Base-by-base conservation (phyloP, 192 early-diverging fungal species). In the Entophlyctis luteolus region DNA sequence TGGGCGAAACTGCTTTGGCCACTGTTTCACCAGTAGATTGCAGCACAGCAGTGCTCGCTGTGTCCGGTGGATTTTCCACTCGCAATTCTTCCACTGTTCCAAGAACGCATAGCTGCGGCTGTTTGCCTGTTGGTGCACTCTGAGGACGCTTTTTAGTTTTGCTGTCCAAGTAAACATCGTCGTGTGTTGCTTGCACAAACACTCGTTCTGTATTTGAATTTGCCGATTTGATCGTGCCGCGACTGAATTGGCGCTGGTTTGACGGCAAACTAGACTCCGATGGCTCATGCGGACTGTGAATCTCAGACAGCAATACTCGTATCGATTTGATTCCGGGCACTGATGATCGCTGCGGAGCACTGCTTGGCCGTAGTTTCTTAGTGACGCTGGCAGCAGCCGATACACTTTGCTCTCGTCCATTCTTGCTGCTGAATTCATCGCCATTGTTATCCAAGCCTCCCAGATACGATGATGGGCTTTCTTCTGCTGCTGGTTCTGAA, bases 311-410 rank as follows among this genome's bases (percentile, higher is more conserved):
- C 16, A 66, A 52, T 12, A 66, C 63, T 33, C 55, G 63, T 18
- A 66, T 66, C 4, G 39, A 47, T 54, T 66, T 66, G 48, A 66
- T 66, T 14, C 63, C 63, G 33, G n/a, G 48, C 4, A 31, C 37
- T 22, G 48, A n/a, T 3, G 32, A 23, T 14, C 60, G 60, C 5
- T 45, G 34, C 6, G 60, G 50, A 49, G 60, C 63, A 34, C 63
- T 66, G 3, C 14, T 23, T 10, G 63, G 63, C 2, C 63, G 48
- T 6, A 34, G 16, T 16, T 37, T 37, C 25, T 59, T 55, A n/a
- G 42, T n/a, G 42, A 10, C 10, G 42, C 42, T 10, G 42, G 12
- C 42, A n/a, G 42, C 10, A 10, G 42, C n/a, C 42, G 42, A 14
- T 10, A n/a, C n/a, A 45, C 42, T n/a, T 10, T n/a, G 42, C n/a